Evolutionary conservation across 2,329 filamentous ascomycete species (phyloP), one percentile per base, ranked within the genome.

Genomic region (Sphaerulina populicola): DNA sequence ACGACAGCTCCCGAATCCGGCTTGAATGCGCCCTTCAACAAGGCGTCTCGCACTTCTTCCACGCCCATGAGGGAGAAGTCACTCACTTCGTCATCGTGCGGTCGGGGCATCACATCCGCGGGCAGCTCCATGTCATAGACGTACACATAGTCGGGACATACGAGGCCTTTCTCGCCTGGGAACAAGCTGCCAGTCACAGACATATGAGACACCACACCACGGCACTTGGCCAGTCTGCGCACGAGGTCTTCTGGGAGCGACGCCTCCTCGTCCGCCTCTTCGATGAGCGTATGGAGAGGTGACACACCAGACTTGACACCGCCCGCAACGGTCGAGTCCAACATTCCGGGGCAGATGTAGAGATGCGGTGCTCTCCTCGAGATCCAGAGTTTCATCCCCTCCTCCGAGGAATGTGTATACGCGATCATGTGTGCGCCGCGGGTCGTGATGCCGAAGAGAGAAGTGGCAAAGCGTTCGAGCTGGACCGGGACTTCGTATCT

Each of bases 241-340:
- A 94, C 81, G 7, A 90, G 62, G 0, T 76, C 71, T 53, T 82
- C 84, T 0, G 86, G 78, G 10, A 97, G 71, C 21, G 83, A 86
- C 0, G 93, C 93, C 67, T 97, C 91, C 71, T 97, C 93, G 58
- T 83, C 82, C 2, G 85, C 85, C 70, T 97, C 91, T 51, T 91
- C 81, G 23, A 95, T 76, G 46, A 95, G 72, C 65, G 85, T 88
- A 64, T 91, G 87, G 41, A 88, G 83, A 0, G 86, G 86, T 14
- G 77, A 75, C 66, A 94, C 88, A n/a, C 82, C 85, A 0, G 86
- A 85, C 67, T 85, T 83, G 58, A 97, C 81, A 0, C 88, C 86
- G 1, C 86, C 86, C 0, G 89, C 93, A 3, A 94, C 91, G 1
- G 88, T 88, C 67, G 96, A 97, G 68, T 97, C 93, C 54, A 97